These are phyloP conservation scores for Ustilago trichophora DNA, from an alignment of 1,284 basidiomycete genomes.

Conservation along the genomic window DNA sequence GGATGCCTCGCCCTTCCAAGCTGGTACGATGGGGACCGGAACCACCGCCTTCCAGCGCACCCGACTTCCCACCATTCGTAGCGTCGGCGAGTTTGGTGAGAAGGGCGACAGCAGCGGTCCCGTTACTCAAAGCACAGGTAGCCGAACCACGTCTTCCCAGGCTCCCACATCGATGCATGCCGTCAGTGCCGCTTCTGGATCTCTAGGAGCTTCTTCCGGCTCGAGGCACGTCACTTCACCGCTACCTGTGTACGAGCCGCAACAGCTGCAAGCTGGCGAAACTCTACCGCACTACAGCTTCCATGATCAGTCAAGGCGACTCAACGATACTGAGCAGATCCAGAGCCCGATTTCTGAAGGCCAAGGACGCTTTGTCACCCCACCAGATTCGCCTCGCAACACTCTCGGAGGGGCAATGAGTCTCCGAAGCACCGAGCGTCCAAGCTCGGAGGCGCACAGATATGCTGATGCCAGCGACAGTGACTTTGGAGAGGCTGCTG, in stretches of 20 bases:
- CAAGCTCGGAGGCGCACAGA: constrained; percentile 5
- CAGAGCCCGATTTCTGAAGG: constrained; percentile 6
- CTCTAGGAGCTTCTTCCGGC: not conserved
- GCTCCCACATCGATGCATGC: not conserved
- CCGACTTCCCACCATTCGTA: constrained; percentile 48
- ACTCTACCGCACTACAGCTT: constrained; percentile 22
- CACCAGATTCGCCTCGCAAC: constrained; percentile 21
- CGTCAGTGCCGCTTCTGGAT: not conserved
- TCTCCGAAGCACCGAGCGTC: not conserved
- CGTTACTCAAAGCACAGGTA: constrained; percentile 1
- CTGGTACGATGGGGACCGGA: constrained; percentile 1
- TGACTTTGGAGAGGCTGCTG: not conserved
- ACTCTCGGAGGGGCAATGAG: constrained; percentile 3
- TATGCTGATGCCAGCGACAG: constrained; percentile 5
- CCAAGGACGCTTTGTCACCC: constrained; percentile 24
- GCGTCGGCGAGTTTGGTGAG: constrained; percentile 55
- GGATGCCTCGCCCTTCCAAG: not conserved
- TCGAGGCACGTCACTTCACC: constrained; percentile 15
- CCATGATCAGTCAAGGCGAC: constrained; percentile 8
- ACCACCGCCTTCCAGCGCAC: constrained; percentile 4
- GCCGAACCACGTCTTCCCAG: not conserved
- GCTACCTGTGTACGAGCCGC: constrained; percentile 23
- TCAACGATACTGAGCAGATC: constrained; percentile 4
- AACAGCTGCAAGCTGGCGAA: constrained; percentile 14
- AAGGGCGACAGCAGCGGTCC: constrained; percentile 13